Evolutionary conservation across 176 grass and related monocot genomes (phyloP).

Genomic region (Otatea glauca): DNA sequence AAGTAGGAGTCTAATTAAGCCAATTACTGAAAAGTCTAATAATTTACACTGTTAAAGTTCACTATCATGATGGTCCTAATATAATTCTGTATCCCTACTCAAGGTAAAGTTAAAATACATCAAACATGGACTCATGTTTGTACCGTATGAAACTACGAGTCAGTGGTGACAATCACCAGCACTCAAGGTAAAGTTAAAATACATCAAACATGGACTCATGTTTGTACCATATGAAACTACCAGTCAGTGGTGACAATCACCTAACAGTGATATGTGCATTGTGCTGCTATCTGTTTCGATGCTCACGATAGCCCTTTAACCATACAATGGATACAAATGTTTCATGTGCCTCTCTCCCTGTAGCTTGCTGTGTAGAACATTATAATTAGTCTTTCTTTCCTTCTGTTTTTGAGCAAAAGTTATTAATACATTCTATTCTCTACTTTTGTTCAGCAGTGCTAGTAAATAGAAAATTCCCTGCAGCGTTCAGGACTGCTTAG

Average conservation of each 20-base stretch:
- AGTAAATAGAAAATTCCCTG: slow-evolving; percentile 17
- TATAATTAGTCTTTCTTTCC: slow-evolving; percentile 32
- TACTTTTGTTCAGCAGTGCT: slow-evolving; percentile 12
- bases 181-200: slow-evolving; percentile 19
- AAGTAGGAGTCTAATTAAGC: slow-evolving; percentile 8
- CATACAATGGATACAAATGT: slow-evolving; percentile 19
- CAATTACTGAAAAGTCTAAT: slow-evolving; percentile 27
- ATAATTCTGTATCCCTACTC: slow-evolving; percentile 1
- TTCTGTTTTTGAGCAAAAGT: slow-evolving; percentile 19
- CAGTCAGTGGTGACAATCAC: background rate
- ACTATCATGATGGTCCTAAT: slow-evolving; percentile 1
- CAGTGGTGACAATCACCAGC: background rate
- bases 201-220: slow-evolving; percentile 5
- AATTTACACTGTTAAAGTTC: slow-evolving; percentile 18
- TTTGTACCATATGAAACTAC: slow-evolving; percentile 5
- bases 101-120: slow-evolving; percentile 21
- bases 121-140: background rate
- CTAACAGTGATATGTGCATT: background rate
- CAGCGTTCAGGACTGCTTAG: slow-evolving; percentile 22
- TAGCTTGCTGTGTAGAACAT: background rate
- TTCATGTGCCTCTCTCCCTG: background rate
- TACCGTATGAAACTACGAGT: slow-evolving; percentile 13
- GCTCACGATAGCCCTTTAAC: slow-evolving; percentile 1
- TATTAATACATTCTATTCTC: slow-evolving; percentile 19
- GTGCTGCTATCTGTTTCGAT: background rate